A percentile compares a stretch with the other conserved stretches of the same genome.
phyloP scores from a whole-genome alignment of 1,284 basidiomycete species.

The Ustilago shanxiensis region DNA sequence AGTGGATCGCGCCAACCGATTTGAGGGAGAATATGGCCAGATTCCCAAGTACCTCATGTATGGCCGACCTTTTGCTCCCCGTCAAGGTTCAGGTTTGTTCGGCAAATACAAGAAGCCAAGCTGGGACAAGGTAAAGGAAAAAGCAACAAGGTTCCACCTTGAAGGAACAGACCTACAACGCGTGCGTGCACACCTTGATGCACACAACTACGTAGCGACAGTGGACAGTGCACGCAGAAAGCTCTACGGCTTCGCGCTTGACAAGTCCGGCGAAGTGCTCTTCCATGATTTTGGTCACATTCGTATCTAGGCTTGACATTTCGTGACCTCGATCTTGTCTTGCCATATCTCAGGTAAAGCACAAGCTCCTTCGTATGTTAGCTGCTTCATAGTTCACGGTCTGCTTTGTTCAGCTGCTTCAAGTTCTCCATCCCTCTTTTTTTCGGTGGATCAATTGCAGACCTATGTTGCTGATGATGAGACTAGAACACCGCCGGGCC shows the following conservation, averaged over 20 bases:
- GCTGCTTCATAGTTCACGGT: background rate
- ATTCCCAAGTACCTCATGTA: constrained; percentile 2
- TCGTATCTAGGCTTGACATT: background rate
- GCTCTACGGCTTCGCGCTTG: background rate
- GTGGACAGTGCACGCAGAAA: background rate
- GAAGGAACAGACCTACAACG: background rate
- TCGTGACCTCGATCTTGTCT: too few relatives aligned
- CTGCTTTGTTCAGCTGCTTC: background rate
- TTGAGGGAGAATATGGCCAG: background rate
- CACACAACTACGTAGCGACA: background rate
- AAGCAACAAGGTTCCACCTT: too few relatives aligned
- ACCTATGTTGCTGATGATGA: too few relatives aligned
- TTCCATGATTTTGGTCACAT: background rate
- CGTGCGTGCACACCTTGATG: background rate
- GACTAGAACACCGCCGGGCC: too few relatives aligned
- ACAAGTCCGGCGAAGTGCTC: background rate
- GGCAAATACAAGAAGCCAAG: background rate
- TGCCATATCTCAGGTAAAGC: too few relatives aligned
- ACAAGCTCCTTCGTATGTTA: too few relatives aligned
- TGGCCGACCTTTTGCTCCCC: background rate
- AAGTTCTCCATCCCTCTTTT: too few relatives aligned
- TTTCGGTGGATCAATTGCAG: too few relatives aligned
- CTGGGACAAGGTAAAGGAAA: background rate
- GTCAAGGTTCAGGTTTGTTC: background rate
- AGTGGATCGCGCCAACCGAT: background rate